Percentiles rank a stretch among this genome's conserved stretches.
These are phyloP conservation scores for Barbarea vulgaris DNA, from an alignment of 345 rosid genomes.

Conservation along the genomic window DNA sequence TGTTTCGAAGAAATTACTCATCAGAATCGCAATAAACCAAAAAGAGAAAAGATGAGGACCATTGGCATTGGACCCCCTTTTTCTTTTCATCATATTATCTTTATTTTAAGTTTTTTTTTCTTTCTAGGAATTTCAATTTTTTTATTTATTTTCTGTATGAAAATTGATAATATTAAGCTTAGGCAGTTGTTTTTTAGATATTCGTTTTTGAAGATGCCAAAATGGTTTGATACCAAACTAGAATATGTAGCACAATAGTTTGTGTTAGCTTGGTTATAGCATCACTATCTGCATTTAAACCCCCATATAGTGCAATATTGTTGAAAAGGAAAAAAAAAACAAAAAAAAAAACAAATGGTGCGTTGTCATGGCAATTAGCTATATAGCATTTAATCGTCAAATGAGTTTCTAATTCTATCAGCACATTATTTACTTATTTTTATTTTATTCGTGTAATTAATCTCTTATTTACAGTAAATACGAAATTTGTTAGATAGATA, in stretches of 20 bases:
- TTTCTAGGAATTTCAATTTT: background rate
- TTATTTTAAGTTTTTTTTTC: background rate
- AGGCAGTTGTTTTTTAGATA: background rate
- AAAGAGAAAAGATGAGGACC: constrained; percentile 9
- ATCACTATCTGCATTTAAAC: background rate
- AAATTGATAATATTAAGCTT: background rate
- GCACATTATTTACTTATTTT: background rate
- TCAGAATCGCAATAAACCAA: constrained; percentile 6
- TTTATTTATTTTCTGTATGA: background rate
- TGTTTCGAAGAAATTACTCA: background rate
- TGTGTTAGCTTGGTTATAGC: background rate
- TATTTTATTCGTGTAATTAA: background rate
- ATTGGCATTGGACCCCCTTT: constrained; percentile 26
- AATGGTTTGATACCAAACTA: background rate
- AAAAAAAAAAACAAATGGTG: background rate
- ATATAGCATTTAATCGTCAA: background rate
- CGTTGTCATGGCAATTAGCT: background rate
- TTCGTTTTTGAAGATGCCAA: constrained; percentile 2
- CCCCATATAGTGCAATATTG: background rate
- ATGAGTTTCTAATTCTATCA: background rate
- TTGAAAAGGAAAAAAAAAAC: background rate
- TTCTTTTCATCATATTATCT: background rate
- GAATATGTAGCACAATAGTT: background rate
- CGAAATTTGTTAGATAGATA: background rate
- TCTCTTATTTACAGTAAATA: background rate